Percentiles rank a stretch among this genome's conserved stretches.
Conservation (phyloP, 306 rosid genomes). For the Ormosia emarginata region DNA sequence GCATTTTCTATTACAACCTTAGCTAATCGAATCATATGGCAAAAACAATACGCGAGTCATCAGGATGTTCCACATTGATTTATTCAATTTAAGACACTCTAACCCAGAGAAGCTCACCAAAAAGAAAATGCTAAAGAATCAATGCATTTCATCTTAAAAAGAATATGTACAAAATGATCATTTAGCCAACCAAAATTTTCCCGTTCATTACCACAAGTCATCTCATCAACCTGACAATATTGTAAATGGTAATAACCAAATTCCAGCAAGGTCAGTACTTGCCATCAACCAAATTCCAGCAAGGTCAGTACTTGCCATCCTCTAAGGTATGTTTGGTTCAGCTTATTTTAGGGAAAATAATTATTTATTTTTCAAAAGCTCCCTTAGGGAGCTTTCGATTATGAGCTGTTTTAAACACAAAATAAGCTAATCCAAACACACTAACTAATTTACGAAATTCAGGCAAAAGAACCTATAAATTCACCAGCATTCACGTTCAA, state of each 20-base stretch:
- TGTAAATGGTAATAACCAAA: not conserved
- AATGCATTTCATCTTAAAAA: not conserved
- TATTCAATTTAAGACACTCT: slow-evolving; percentile 7
- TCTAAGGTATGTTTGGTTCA: too few species aligned
- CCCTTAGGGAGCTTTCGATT: too few species aligned
- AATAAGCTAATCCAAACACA: too few species aligned
- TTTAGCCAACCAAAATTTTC: slow-evolving; percentile 19
- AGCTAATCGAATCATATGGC: not conserved
- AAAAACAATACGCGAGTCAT: not conserved
- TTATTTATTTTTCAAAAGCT: too few species aligned
- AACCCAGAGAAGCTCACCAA: not conserved
- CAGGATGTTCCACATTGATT: slow-evolving; percentile 4
- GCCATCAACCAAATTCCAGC: not conserved
- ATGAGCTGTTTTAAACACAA: too few species aligned
- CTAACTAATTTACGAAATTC: slow-evolving; percentile 7
- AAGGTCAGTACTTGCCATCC: not conserved
- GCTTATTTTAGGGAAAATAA: too few species aligned
- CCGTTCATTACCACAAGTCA: slow-evolving; percentile 15
- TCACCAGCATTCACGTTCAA: not conserved
- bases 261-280: not conserved
- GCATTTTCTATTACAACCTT: not conserved
- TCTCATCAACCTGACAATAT: slow-evolving; percentile 20
- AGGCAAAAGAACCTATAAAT: slow-evolving; percentile 15
- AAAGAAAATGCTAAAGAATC: slow-evolving; percentile 25
- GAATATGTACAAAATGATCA: slow-evolving; percentile 29